These are phyloP conservation scores for Ceratobasidium sp. DNA, from an alignment of 1,284 basidiomycete genomes.

Conservation along the genomic window DNA sequence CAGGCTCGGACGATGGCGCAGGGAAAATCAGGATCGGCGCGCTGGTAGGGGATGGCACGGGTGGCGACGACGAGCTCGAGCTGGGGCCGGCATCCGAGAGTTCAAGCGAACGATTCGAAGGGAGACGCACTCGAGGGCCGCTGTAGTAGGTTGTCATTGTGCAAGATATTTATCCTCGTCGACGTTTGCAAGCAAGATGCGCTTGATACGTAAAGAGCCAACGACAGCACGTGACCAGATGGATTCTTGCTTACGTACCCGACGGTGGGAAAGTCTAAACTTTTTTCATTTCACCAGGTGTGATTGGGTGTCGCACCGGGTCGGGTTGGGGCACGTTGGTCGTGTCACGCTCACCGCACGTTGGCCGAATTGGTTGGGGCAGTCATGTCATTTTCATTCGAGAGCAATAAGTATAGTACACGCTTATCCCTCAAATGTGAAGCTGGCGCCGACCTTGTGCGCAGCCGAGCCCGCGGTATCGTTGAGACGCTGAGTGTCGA, in stretches of 20 bases:
- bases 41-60: neutral
- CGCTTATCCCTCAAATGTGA: slow-evolving; percentile 70
- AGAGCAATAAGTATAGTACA: slow-evolving; percentile 7
- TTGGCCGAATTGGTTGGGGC: neutral
- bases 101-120: slow-evolving; percentile 31
- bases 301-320: neutral
- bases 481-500: slow-evolving; percentile 57
- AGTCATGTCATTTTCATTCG: slow-evolving; percentile 1
- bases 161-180: neutral
- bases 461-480: slow-evolving; percentile 60
- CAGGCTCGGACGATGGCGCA: slow-evolving; percentile 32
- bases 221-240: too few species aligned
- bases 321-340: neutral
- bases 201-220: too few species aligned
- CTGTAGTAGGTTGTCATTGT: slow-evolving; percentile 33
- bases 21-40: slow-evolving; percentile 36
- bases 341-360: neutral
- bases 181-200: neutral
- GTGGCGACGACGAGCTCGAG: neutral
- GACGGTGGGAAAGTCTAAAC: neutral
- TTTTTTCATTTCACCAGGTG: neutral
- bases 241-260: too few species aligned
- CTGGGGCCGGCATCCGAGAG: slow-evolving; percentile 11
- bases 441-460: slow-evolving; percentile 76
- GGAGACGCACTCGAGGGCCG: slow-evolving; percentile 30